phyloP scores from a whole-genome alignment of 768 basidiomycete species.

The Chalciporus pseudorubinellus region DNA sequence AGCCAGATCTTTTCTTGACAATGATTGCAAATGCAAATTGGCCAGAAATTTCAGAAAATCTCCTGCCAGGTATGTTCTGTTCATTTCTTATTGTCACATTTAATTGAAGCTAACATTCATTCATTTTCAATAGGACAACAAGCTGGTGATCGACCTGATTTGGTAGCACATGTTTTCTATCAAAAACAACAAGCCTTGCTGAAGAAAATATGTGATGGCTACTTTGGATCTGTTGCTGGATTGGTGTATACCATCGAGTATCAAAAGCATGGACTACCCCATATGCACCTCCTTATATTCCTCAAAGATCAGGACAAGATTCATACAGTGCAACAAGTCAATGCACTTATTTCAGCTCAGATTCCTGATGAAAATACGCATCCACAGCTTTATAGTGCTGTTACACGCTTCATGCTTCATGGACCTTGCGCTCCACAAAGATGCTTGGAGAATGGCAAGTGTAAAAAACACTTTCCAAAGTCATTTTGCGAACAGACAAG shows the following conservation, averaged over 20 bases:
- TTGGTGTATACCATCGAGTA: slow-evolving; percentile 54
- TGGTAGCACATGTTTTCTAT: slow-evolving; percentile 46
- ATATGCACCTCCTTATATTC: slow-evolving; percentile 50
- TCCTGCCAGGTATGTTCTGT: slow-evolving; percentile 31
- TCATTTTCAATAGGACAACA: slow-evolving; percentile 31
- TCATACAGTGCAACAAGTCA: slow-evolving; percentile 19
- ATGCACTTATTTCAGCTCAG: neutral
- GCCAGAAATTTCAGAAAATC: slow-evolving; percentile 40
- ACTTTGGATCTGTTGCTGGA: slow-evolving; percentile 43
- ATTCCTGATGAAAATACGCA: neutral
- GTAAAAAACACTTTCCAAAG: slow-evolving; percentile 47
- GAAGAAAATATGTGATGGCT: slow-evolving; percentile 35
- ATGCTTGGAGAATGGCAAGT: slow-evolving; percentile 44
- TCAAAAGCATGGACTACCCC: slow-evolving; percentile 55
- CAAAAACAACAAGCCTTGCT: slow-evolving; percentile 39
- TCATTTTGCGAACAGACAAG: slow-evolving; percentile 33
- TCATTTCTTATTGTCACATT: neutral
- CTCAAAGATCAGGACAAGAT: slow-evolving; percentile 33
- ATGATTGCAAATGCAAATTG: slow-evolving; percentile 53
- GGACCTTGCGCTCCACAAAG: slow-evolving; percentile 33
- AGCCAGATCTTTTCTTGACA: slow-evolving; percentile 48
- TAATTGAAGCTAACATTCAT: neutral
- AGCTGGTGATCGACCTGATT: slow-evolving; percentile 44
- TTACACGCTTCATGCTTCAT: slow-evolving; percentile 41
- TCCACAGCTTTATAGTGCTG: neutral